Evolutionary conservation across 192 early-diverging fungal species (phyloP).

Genomic region (Oehlia diaphana): DNA sequence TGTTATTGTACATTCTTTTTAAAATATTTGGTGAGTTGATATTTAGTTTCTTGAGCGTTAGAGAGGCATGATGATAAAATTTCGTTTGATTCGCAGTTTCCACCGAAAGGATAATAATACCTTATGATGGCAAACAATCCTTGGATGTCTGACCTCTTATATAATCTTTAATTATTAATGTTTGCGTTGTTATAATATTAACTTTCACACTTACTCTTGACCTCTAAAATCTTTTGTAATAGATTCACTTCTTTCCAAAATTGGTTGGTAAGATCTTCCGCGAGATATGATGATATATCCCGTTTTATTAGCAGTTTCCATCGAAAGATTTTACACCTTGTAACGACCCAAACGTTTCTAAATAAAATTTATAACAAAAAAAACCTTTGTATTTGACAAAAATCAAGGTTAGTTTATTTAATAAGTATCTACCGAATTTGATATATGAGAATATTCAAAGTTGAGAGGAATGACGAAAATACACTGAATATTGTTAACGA

Average conservation of each 20-base stretch:
- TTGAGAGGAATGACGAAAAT: not conserved
- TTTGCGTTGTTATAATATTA: no score
- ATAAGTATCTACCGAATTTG: not conserved
- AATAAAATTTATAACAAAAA: not conserved
- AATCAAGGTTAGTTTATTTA: not conserved
- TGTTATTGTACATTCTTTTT: not conserved
- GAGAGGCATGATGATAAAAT: not conserved
- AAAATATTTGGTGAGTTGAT: not conserved
- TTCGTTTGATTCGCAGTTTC: not conserved
- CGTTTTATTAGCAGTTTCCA: no score
- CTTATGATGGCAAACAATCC: conserved; percentile 1
- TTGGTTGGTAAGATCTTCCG: no score
- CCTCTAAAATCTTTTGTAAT: no score
- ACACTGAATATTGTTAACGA: not conserved
- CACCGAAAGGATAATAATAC: not conserved
- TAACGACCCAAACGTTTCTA: no score
- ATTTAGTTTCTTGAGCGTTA: not conserved
- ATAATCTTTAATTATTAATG: no score
- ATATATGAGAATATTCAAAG: not conserved
- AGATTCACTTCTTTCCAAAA: no score
- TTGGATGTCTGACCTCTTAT: not conserved
- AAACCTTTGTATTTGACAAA: not conserved
- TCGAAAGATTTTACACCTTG: no score
- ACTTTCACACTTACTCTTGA: no score
- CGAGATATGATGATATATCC: no score